Evolutionary conservation across 2,329 filamentous ascomycete genomes (phyloP), one percentile per base, ranked within the genome.

Genomic region (Talaromyces marneffei): DNA sequence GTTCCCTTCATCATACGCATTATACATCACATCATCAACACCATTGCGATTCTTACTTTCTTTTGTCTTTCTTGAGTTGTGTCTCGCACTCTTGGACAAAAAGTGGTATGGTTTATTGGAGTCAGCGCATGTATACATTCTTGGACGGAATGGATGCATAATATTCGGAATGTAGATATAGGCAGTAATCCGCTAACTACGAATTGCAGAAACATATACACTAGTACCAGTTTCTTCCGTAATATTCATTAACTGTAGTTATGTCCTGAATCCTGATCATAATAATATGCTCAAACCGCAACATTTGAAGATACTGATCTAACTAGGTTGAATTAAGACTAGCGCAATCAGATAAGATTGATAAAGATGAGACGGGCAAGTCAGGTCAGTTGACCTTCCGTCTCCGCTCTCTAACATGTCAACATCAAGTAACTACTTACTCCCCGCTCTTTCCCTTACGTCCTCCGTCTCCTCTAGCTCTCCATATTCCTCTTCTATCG

Each of bases 311-410:
- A 5, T 23, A 6, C 40, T 42, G 12, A 16, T 0, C 18, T 44
- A 44, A 14, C 29, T n/a, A n/a, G n/a, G n/a, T n/a, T 7, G 1
- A 52, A 14, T 52, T 2, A 1, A 37, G 55, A n/a, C 29, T 68
- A 65, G 65, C 56, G 40, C 31, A 40, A 74, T 74, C 72, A 68
- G 72, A 74, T 74, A 74, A 74, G 72, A 74, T 74, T 67, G 57
- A 63, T 57, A 27, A 58, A n/a, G 25, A 20, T 42, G 48, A 55
- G n/a, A 46, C 27, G 35, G 27, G 14, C 40, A 18, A 46, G 58
- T 60, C 46, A 60, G 27, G 58, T 60, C 46, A 60, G 27, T 46
- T 57, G 55, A 50, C 42, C 42, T 33, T 33, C 56, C 25, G 37
- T 31, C 37, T 29, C 39, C 23, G 39, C 23, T 57, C 25, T 44